Conservation (phyloP, 495 filamentous ascomycete species). For the Lasiosphaeriaceae sp. region DNA sequence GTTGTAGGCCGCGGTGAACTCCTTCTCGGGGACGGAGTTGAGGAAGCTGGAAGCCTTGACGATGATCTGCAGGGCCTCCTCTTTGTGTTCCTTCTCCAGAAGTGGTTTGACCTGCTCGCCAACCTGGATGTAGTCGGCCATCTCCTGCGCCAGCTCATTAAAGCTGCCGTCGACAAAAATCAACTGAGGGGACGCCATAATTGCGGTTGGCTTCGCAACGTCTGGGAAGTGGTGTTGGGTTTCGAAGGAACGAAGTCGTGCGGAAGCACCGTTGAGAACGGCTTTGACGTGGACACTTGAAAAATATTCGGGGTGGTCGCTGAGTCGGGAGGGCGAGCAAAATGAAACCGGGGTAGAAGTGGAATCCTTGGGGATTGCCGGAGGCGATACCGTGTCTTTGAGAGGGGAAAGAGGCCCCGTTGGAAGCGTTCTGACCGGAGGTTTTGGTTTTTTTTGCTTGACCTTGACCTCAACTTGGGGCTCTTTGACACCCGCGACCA, state of each 20-base stretch:
- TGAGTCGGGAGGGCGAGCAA: constrained; percentile 6
- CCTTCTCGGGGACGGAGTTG: constrained; percentile 86
- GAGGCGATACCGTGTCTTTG: constrained; percentile 17
- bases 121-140: constrained; percentile 75
- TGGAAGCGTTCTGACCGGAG: constrained; percentile 14
- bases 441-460: constrained; percentile 18
- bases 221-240: not conserved
- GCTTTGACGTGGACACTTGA: constrained; percentile 5
- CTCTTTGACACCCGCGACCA: constrained; percentile 7
- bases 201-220: constrained; percentile 11
- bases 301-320: not conserved
- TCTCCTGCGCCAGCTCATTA: constrained; percentile 82
- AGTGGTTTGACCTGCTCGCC: constrained; percentile 68
- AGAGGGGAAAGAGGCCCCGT: constrained; percentile 14
- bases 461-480: constrained; percentile 15
- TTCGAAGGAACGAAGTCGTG: constrained; percentile 6
- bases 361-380: constrained; percentile 8
- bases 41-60: constrained; percentile 67
- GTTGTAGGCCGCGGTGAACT: constrained; percentile 93
- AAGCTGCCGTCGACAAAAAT: constrained; percentile 90
- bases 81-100: constrained; percentile 66
- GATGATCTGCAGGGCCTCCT: constrained; percentile 85
- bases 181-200: constrained; percentile 37
- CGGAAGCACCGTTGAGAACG: constrained; percentile 7
- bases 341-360: not conserved